phyloP scores from a whole-genome alignment of 805 yeast genomes.

The Lipomyces sp. region DNA sequence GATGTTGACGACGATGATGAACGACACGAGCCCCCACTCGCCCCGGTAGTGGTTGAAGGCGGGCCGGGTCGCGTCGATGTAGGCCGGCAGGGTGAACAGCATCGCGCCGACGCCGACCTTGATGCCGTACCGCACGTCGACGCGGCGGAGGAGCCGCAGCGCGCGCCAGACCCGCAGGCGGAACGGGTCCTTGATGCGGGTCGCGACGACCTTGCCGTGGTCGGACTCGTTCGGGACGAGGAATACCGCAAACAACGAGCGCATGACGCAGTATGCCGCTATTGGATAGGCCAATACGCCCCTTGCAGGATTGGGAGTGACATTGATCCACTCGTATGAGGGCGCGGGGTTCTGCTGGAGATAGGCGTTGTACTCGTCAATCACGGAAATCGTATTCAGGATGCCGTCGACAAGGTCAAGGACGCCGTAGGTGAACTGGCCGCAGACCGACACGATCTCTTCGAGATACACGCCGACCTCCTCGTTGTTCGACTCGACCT shows the following conservation, averaged over 20 bases:
- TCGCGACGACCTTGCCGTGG: background rate
- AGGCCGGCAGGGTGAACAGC: conserved; percentile 63
- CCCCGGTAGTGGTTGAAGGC: conserved; percentile 65
- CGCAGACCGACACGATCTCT: conserved; percentile 80
- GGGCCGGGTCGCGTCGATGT: conserved; percentile 52
- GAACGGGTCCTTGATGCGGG: conserved; percentile 11
- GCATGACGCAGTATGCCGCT: background rate
- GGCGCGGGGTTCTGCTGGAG: background rate
- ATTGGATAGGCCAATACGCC: no score
- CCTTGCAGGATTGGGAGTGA: no score
- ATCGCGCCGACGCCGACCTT: conserved; percentile 78
- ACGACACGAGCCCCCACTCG: conserved; percentile 83
- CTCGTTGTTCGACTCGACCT: conserved; percentile 32
- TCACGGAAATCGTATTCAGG: conserved; percentile 21
- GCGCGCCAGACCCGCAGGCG: conserved; percentile 38
- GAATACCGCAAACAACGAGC: background rate
- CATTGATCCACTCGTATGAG: conserved; percentile 6
- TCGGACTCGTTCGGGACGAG: background rate
- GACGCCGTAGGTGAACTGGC: conserved; percentile 66
- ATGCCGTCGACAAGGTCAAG: conserved; percentile 60
- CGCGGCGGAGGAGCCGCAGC: conserved; percentile 52
- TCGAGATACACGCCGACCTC: conserved; percentile 56
- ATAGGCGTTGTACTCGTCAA: conserved; percentile 5
- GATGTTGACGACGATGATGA: conserved; percentile 78
- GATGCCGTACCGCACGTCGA: conserved; percentile 74